These are phyloP conservation scores for Lindgomyces ingoldianus DNA, from an alignment of 495 filamentous ascomycete species.

Conservation along the genomic window DNA sequence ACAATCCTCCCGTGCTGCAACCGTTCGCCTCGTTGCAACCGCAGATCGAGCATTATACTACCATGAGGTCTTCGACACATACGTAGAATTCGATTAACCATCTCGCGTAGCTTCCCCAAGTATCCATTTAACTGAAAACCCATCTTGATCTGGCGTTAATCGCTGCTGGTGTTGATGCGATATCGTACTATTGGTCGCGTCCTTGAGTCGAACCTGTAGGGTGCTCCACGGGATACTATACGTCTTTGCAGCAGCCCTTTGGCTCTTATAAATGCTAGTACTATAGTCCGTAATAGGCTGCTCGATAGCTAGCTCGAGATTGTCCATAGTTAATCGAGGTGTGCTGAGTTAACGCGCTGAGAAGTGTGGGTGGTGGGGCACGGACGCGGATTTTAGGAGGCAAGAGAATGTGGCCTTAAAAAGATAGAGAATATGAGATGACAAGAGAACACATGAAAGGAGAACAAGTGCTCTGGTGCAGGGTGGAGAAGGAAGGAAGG, in stretches of 20 bases:
- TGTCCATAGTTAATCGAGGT: slow-evolving; percentile 5
- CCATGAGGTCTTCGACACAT: neutral
- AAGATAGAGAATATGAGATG: no score
- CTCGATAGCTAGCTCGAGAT: neutral
- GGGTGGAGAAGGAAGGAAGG: no score
- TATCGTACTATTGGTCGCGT: neutral
- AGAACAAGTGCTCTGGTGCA: no score
- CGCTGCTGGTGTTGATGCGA: slow-evolving; percentile 6
- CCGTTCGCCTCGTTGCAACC: neutral
- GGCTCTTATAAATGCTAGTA: slow-evolving; percentile 2
- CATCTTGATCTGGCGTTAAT: slow-evolving; percentile 1
- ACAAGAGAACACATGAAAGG: no score
- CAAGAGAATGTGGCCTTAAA: no score
- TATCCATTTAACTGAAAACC: neutral
- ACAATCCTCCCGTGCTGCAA: neutral
- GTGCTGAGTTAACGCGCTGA: neutral
- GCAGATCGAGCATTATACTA: neutral
- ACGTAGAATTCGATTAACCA: no score
- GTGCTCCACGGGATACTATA: slow-evolving; percentile 1
- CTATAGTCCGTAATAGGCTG: slow-evolving; percentile 1
- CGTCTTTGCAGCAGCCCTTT: slow-evolving; percentile 6
- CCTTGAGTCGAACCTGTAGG: neutral
- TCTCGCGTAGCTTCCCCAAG: slow-evolving; percentile 1
- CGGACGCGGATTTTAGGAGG: no score
- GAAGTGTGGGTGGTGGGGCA: no score